Evolutionary conservation across 2,329 filamentous ascomycete species (phyloP).

Genomic region (Alternaria infectoria): DNA sequence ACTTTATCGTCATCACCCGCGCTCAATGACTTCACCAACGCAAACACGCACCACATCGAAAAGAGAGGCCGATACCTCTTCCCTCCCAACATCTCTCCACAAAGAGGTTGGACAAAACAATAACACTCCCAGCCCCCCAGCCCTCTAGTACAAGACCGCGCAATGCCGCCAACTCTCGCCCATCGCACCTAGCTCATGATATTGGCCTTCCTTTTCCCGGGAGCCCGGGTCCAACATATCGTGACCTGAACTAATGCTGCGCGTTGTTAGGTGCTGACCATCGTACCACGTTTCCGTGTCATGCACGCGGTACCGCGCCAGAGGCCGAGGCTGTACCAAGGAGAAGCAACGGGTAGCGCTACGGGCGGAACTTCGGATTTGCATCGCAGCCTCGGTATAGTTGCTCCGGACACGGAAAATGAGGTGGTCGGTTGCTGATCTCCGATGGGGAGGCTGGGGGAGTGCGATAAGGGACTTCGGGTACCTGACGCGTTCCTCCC

Average conservation of each 20-base stretch:
- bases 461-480: neutral
- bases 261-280: neutral
- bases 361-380: neutral
- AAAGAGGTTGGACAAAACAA: neutral
- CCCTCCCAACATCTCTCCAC: neutral
- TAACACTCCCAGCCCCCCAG: neutral
- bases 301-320: neutral
- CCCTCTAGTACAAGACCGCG: neutral
- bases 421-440: neutral
- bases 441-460: neutral
- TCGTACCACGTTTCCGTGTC: neutral
- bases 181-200: neutral
- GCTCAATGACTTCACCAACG: no score
- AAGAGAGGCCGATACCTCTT: neutral
- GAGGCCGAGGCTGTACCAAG: neutral
- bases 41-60: neutral
- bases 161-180: neutral
- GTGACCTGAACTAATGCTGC: neutral
- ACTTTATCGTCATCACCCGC: no score
- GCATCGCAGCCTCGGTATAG: neutral
- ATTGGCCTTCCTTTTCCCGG: neutral
- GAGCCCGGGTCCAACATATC: neutral
- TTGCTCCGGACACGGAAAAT: neutral
- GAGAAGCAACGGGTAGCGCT: neutral
- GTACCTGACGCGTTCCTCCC: neutral